Evolutionary conservation across 345 rosid genomes (phyloP).

Genomic region (Eucalyptus dawsonii): DNA sequence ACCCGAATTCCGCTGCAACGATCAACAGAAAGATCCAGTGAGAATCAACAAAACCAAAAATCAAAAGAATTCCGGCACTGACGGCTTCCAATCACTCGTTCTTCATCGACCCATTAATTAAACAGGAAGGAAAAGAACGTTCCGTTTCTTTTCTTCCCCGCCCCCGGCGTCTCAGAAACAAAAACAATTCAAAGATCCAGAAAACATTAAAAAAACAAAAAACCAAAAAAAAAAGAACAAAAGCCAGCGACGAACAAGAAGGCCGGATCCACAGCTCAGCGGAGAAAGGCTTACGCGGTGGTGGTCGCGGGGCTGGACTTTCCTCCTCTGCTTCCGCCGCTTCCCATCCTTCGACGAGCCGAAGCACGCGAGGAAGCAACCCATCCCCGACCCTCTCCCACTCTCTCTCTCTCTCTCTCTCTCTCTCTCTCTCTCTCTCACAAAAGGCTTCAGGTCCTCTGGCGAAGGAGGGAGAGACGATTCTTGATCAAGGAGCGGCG

Average conservation of each 20-base stretch:
- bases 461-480: background rate
- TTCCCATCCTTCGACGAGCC: constrained; percentile 67
- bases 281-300: constrained; percentile 22
- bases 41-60: background rate
- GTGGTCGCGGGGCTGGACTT: constrained; percentile 30
- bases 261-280: background rate
- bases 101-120: background rate
- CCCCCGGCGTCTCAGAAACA: background rate
- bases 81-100: background rate
- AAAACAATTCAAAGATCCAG: background rate
- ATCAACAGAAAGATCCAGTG: background rate
- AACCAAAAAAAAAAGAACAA: background rate
- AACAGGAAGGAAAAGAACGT: background rate
- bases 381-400: constrained; percentile 17
- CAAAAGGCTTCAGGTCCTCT: background rate
- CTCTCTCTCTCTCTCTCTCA: background rate
- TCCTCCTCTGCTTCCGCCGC: constrained; percentile 19
- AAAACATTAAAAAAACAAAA: background rate
- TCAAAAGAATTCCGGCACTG: background rate
- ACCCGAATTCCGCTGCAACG: background rate
- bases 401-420: background rate
- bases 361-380: constrained; percentile 79
- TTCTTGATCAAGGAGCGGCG: background rate
- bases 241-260: background rate
- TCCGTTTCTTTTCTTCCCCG: background rate